Conservation (phyloP, 371 early-diverging fungal genomes). For the Rhizomucor miehei region DNA sequence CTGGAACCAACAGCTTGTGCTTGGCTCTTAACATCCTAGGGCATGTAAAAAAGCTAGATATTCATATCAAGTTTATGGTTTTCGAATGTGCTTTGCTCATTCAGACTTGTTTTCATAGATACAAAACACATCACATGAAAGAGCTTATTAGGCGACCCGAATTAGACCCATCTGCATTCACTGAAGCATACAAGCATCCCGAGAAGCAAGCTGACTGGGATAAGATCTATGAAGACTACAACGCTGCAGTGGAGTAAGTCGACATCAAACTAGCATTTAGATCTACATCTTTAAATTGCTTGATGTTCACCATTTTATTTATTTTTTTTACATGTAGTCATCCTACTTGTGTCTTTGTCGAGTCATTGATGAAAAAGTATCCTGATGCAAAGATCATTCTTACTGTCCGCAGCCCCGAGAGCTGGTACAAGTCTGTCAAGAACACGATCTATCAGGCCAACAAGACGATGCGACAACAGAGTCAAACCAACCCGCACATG, state of each 20-base stretch:
- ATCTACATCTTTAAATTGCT: background rate
- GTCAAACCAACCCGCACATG: background rate
- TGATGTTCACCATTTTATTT: too few species aligned
- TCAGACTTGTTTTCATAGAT: slow-evolving; percentile 9
- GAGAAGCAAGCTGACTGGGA: slow-evolving; percentile 30
- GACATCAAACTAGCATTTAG: background rate
- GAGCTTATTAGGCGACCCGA: background rate
- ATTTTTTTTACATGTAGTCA: too few species aligned
- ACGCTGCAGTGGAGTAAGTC: slow-evolving; percentile 21
- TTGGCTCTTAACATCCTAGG: slow-evolving; percentile 28
- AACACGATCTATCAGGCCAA: slow-evolving; percentile 24
- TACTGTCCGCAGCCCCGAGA: slow-evolving; percentile 28
- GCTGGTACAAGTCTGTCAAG: slow-evolving; percentile 33
- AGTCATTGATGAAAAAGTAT: slow-evolving; percentile 21
- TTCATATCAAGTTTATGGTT: background rate
- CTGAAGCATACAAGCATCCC: slow-evolving; percentile 19
- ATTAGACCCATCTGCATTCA: slow-evolving; percentile 17
- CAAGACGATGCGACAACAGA: background rate
- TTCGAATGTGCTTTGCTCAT: background rate
- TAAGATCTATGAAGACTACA: slow-evolving; percentile 18
- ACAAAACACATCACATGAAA: slow-evolving; percentile 18
- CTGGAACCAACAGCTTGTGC: slow-evolving; percentile 33
- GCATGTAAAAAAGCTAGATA: slow-evolving; percentile 15
- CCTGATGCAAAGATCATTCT: slow-evolving; percentile 38
- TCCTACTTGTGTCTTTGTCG: slow-evolving; percentile 18